phyloP scores from a whole-genome alignment of 1,284 basidiomycete species.

The Tylopilus sp. region DNA sequence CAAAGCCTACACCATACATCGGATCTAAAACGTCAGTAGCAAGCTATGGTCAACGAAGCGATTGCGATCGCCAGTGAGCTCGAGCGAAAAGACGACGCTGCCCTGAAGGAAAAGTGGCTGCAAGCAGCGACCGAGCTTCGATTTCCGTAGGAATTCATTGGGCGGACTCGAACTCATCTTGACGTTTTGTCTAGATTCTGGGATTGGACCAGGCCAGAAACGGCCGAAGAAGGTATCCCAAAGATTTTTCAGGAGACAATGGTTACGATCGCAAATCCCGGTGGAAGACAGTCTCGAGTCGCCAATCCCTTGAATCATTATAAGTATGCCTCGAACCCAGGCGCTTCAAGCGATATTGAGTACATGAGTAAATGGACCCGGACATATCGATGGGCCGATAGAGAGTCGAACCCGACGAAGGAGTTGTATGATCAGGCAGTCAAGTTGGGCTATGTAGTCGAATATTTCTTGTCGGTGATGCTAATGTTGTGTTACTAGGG shows the following conservation, averaged over 20 bases:
- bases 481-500: conserved; percentile 1
- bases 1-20: not conserved
- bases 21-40: conserved; percentile 2
- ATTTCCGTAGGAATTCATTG: conserved; percentile 11
- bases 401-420: not conserved
- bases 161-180: not conserved
- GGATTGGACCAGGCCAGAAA: conserved; percentile 16
- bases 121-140: conserved; percentile 13
- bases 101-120: conserved; percentile 10
- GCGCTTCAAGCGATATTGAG: not conserved
- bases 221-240: conserved; percentile 6
- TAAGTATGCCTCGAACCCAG: conserved; percentile 3
- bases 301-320: conserved; percentile 20
- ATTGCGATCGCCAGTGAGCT: conserved; percentile 10
- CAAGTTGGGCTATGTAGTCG: not conserved
- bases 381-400: conserved; percentile 18
- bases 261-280: conserved; percentile 4
- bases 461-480: not conserved
- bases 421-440: conserved; percentile 11
- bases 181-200: conserved; percentile 9
- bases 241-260: not conserved
- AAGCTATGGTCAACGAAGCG: conserved; percentile 17
- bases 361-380: conserved; percentile 18
- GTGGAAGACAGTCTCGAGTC: not conserved
- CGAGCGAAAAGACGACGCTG: conserved; percentile 1